These are phyloP conservation scores for Pelargonium australe DNA, from an alignment of 441 rosid species.

Conservation along the genomic window DNA sequence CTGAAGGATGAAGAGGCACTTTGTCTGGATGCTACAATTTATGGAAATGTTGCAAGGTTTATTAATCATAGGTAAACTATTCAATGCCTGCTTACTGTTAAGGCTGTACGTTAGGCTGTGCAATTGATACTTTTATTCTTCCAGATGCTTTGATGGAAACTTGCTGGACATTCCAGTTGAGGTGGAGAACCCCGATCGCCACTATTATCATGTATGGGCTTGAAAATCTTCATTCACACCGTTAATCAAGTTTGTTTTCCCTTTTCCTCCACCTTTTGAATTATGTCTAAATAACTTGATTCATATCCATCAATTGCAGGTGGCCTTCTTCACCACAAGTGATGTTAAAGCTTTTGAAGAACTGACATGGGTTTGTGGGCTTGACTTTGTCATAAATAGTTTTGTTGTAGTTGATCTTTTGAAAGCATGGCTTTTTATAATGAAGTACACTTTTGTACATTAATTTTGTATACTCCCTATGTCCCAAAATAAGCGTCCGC, in stretches of 20 bases:
- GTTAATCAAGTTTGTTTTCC: neutral
- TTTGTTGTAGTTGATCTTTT: slow-evolving; percentile 10
- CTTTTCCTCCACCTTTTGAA: neutral
- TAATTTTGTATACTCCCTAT: neutral
- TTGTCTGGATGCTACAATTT: slow-evolving; percentile 73
- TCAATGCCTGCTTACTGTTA: slow-evolving; percentile 1
- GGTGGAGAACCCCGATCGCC: slow-evolving; percentile 89
- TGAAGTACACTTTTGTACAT: neutral
- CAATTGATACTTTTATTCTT: slow-evolving; percentile 8
- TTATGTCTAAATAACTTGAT: slow-evolving; percentile 18
- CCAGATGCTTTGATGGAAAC: slow-evolving; percentile 74
- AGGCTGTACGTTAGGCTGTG: neutral
- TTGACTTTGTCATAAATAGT: neutral
- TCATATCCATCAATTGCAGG: slow-evolving; percentile 36
- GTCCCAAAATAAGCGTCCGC: too few relatives aligned
- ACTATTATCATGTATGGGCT: slow-evolving; percentile 72
- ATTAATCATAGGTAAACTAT: slow-evolving; percentile 74
- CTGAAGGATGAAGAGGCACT: slow-evolving; percentile 88
- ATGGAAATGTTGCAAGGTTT: slow-evolving; percentile 87
- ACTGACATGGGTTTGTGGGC: slow-evolving; percentile 69
- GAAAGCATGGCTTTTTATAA: neutral
- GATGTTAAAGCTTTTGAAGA: slow-evolving; percentile 67
- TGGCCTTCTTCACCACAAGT: slow-evolving; percentile 75
- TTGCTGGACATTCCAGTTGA: slow-evolving; percentile 81
- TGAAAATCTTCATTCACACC: slow-evolving; percentile 9